Percentiles rank a stretch among this genome's conserved stretches.
phyloP scores from a whole-genome alignment of 2,329 filamentous ascomycete species.

The Rachicladosporium sp. region DNA sequence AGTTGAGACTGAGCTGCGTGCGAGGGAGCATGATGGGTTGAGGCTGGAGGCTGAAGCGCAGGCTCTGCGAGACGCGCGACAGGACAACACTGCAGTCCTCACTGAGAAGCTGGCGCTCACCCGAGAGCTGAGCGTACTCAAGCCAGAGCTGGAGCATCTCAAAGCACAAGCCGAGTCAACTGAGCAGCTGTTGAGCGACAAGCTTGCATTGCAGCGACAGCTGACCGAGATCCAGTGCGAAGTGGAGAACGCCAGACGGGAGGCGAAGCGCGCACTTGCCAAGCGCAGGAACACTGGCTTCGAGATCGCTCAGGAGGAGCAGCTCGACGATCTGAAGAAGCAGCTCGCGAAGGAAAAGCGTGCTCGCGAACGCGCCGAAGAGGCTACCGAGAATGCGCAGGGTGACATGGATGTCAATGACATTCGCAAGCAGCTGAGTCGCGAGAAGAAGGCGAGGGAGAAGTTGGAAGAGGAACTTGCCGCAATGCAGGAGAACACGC shows the following conservation, averaged over 20 bases:
- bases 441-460: constrained; percentile 20
- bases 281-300: constrained; percentile 39
- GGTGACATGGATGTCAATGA: constrained; percentile 21
- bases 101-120: constrained; percentile 51
- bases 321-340: constrained; percentile 34
- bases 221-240: constrained; percentile 66
- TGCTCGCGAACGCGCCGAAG: constrained; percentile 30
- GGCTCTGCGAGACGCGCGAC: constrained; percentile 52
- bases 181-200: constrained; percentile 62
- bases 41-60: constrained; percentile 58
- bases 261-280: constrained; percentile 44
- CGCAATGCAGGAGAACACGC: constrained; percentile 25
- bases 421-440: constrained; percentile 20
- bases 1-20: constrained; percentile 39
- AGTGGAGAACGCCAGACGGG: constrained; percentile 69
- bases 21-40: constrained; percentile 42
- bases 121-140: constrained; percentile 46
- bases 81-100: constrained; percentile 59
- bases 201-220: constrained; percentile 66
- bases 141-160: constrained; percentile 51
- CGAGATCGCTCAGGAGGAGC: constrained; percentile 30
- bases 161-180: constrained; percentile 47
- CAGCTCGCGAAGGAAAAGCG: constrained; percentile 35
- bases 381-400: constrained; percentile 21
- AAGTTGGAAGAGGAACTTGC: constrained; percentile 23